Conservation (phyloP, 2,329 filamentous ascomycete species). For the Pyrenophora seminiperda region DNA sequence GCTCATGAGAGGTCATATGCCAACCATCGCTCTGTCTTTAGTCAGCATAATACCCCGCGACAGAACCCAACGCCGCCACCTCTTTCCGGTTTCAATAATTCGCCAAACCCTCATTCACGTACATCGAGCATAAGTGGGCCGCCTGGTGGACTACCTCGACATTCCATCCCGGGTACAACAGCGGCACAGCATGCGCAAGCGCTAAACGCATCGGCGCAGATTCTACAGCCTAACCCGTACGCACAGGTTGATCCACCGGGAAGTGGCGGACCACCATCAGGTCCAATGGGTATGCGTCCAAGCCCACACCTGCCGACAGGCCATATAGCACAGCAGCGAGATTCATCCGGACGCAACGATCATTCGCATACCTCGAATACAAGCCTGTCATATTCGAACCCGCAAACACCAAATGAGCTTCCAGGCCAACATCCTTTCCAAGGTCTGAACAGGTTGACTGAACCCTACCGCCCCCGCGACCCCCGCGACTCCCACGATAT, state of each 20-base stretch:
- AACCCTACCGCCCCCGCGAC: constrained; percentile 39
- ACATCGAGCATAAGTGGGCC: constrained; percentile 43
- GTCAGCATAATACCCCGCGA: constrained; percentile 40
- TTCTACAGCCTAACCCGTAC: constrained; percentile 47
- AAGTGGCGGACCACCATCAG: constrained; percentile 31
- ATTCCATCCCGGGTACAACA: constrained; percentile 29
- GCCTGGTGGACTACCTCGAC: constrained; percentile 31
- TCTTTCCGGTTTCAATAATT: constrained; percentile 35
- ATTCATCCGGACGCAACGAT: constrained; percentile 39
- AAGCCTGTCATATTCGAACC: constrained; percentile 39
- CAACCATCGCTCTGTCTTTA: constrained; percentile 41
- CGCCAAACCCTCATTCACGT: constrained; percentile 43
- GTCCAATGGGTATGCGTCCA: constrained; percentile 45
- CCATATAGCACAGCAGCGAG: constrained; percentile 37
- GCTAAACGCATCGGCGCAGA: constrained; percentile 31
- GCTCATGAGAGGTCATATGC: constrained; percentile 30
- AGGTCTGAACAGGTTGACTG: constrained; percentile 28
- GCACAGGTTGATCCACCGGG: constrained; percentile 45
- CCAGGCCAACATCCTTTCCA: constrained; percentile 32
- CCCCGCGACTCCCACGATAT: constrained; percentile 38
- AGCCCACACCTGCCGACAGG: constrained; percentile 43
- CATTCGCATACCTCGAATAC: constrained; percentile 41
- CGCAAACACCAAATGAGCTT: constrained; percentile 42
- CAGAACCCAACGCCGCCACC: constrained; percentile 46
- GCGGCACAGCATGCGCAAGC: constrained; percentile 28